Evolutionary conservation across 2,329 filamentous ascomycete species (phyloP).

Genomic region (Bimuria novae-zelandiae): DNA sequence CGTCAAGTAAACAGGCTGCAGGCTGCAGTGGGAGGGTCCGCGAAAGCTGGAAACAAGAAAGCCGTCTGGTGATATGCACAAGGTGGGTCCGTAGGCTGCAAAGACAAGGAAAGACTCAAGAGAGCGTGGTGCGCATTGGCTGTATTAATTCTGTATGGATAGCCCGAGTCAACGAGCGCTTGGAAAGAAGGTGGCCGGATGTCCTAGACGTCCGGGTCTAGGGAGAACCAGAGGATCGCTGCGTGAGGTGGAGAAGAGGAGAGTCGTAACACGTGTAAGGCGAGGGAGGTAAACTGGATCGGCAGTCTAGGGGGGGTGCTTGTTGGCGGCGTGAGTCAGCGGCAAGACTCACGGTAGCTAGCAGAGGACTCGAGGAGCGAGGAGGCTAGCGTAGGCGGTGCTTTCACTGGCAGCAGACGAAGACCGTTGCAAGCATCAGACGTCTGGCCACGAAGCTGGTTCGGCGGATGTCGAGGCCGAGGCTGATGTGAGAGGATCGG

Average conservation of each 20-base stretch:
- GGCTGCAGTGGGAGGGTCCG: slow-evolving; percentile 31
- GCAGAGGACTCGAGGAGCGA: slow-evolving; percentile 29
- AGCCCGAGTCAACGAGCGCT: slow-evolving; percentile 48
- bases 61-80: slow-evolving; percentile 48
- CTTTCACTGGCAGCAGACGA: slow-evolving; percentile 28
- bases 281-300: slow-evolving; percentile 34
- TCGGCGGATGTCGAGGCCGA: slow-evolving; percentile 14
- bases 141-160: slow-evolving; percentile 47
- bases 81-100: slow-evolving; percentile 40
- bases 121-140: slow-evolving; percentile 52
- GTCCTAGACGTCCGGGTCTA: slow-evolving; percentile 35
- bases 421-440: slow-evolving; percentile 31
- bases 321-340: slow-evolving; percentile 42
- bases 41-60: slow-evolving; percentile 31
- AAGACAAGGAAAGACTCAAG: slow-evolving; percentile 49
- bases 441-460: slow-evolving; percentile 28
- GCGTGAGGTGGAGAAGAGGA: slow-evolving; percentile 42
- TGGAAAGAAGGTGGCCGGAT: slow-evolving; percentile 29
- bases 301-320: slow-evolving; percentile 34
- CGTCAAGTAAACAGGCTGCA: slow-evolving; percentile 36
- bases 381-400: slow-evolving; percentile 34
- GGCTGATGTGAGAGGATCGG: slow-evolving; percentile 21
- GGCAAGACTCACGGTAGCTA: slow-evolving; percentile 39
- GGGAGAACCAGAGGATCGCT: slow-evolving; percentile 40
- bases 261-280: slow-evolving; percentile 46